Evolutionary conservation across 139 green algal genomes (phyloP).

Genomic region (Chlamydomonas applanata): DNA sequence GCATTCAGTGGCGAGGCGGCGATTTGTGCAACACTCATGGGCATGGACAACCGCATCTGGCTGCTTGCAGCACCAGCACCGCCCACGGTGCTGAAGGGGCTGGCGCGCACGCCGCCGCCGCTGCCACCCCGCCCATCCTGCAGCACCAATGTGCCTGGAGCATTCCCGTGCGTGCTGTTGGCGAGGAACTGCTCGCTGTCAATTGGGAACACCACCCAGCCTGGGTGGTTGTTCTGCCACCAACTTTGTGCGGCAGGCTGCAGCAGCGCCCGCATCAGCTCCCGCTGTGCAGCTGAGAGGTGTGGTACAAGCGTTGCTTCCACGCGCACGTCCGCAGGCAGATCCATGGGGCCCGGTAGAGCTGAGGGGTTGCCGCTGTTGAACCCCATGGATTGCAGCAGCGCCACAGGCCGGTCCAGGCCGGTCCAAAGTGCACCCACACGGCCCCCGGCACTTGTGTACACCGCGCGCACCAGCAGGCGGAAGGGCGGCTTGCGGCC

Average conservation of each 20-base stretch:
- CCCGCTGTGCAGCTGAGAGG: constrained; percentile 68
- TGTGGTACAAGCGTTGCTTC: constrained; percentile 72
- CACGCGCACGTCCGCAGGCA: constrained; percentile 37
- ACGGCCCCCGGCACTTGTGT: background rate
- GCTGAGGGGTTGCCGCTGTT: background rate
- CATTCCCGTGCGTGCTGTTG: no score
- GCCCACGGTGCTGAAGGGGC: background rate
- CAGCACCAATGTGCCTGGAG: background rate
- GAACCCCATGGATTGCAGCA: background rate
- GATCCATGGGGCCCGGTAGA: background rate
- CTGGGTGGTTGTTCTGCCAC: constrained; percentile 76
- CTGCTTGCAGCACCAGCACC: no score
- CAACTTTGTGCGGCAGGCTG: constrained; percentile 64
- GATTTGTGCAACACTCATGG: no score
- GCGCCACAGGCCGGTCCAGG: constrained; percentile 71
- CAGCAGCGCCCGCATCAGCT: constrained; percentile 73
- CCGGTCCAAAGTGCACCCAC: constrained; percentile 43
- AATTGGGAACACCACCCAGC: constrained; percentile 81
- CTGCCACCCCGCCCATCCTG: background rate
- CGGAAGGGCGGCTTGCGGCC: constrained; percentile 88
- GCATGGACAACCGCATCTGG: no score
- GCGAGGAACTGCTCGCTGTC: constrained; percentile 71
- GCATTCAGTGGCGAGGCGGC: no score
- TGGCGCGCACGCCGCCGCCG: background rate
- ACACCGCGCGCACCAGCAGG: constrained; percentile 68